Base-by-base conservation (phyloP, 1,284 basidiomycete genomes). In the Cystobasidiaceae sp. region DNA sequence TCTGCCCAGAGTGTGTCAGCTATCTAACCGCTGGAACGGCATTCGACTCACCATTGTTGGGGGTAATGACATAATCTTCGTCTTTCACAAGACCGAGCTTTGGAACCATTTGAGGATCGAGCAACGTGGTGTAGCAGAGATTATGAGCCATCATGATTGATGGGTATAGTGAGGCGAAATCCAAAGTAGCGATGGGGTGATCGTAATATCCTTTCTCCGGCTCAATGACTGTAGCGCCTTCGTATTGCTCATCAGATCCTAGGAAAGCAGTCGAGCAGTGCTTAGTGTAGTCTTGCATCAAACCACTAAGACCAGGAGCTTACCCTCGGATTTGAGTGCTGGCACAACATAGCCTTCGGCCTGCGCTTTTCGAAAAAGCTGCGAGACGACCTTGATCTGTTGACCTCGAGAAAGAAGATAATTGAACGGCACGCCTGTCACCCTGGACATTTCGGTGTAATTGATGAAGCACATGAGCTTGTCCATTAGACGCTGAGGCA, bases 141-240 rank as follows among this genome's bases (percentile, higher is more conserved):
- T 97, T 97, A 76, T 97, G 93, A 0, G 93, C 93, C 92, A 96
- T 96, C 93, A 97, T 97, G 78, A 97, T 97, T 0, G 93, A 97
- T 0, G 93, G 93, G 76, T 97, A 97, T 70, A 97, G 82, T 0
- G 92, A 96, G 64, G 90, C 92, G 79, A 97, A 97, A 83, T 97
- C 93, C 44, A 97, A 83, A 0, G 93, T 97, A 4, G 93, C 91
- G 72, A 97, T 96, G 0, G 93, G 93, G 0, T 86, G 84, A 74
- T 94, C 90, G 75, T 96, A 97, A 76, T 89, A 97, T 0, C 93
- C 93, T 74, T 87, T 90, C 75, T 83, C 86, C 1, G 93, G 93
- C 73, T 97, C 93, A 71, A 97, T 96, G 74, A 97, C 93, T 11
- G 91, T 97, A 1, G 93, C 93, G 71, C 93, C 93, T 79, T 97